These are phyloP conservation scores for Candida anglica DNA, from an alignment of 805 yeast species.

Conservation along the genomic window DNA sequence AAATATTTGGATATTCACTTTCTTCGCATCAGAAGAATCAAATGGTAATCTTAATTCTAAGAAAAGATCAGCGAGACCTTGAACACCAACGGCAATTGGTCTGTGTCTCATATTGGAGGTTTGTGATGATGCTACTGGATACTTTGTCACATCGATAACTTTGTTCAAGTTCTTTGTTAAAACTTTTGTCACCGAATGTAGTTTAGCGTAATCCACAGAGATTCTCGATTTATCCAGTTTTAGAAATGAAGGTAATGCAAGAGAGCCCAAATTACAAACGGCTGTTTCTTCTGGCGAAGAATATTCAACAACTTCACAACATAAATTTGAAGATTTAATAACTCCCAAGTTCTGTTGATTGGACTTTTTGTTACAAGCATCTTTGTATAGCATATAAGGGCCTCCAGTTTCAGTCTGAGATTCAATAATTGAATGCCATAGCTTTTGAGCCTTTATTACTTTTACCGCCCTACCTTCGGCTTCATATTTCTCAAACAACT, in stretches of 20 bases:
- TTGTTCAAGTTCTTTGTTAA: slow-evolving; percentile 74
- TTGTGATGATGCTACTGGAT: slow-evolving; percentile 78
- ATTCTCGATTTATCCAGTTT: slow-evolving; percentile 35
- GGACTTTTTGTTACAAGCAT: slow-evolving; percentile 80
- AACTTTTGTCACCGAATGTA: slow-evolving; percentile 76
- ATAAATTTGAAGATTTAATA: slow-evolving; percentile 88
- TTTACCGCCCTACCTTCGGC: slow-evolving; percentile 58
- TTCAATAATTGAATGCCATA: slow-evolving; percentile 86
- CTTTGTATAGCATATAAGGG: slow-evolving; percentile 93
- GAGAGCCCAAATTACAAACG: slow-evolving; percentile 90
- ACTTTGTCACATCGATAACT: slow-evolving; percentile 79
- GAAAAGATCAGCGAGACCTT: slow-evolving; percentile 90
- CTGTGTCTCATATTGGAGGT: slow-evolving; percentile 77
- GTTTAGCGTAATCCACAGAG: slow-evolving; percentile 64
- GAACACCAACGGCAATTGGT: slow-evolving; percentile 98
- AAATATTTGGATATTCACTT: slow-evolving; percentile 77
- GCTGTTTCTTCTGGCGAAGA: slow-evolving; percentile 92
- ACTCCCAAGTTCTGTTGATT: slow-evolving; percentile 91
- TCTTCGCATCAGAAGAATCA: slow-evolving; percentile 75
- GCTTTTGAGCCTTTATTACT: slow-evolving; percentile 78
- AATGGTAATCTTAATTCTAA: slow-evolving; percentile 78
- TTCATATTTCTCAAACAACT: slow-evolving; percentile 71
- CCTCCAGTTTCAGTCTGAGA: slow-evolving; percentile 96
- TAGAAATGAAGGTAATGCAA: slow-evolving; percentile 81
- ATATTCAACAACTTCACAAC: slow-evolving; percentile 92